Conservation (phyloP, 202 grass and related monocot genomes). For the Panicum virgatum region DNA sequence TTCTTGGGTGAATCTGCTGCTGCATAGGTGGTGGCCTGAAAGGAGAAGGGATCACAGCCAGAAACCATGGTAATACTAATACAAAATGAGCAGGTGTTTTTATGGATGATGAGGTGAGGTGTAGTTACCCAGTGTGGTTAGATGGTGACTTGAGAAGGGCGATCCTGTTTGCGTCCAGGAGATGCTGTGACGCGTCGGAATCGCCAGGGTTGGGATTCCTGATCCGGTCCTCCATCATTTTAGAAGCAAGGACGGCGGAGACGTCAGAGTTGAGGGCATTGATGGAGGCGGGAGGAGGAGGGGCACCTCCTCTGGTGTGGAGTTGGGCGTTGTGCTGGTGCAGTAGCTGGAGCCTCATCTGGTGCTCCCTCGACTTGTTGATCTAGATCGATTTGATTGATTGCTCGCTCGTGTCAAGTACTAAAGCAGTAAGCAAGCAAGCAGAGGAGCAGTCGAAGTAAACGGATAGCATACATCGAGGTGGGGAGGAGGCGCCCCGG, state of each 20-base stretch:
- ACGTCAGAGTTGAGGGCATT: conserved; percentile 63
- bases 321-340: conserved; percentile 63
- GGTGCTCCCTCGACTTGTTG: conserved; percentile 80
- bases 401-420: too few species aligned
- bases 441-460: neutral
- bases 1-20: conserved; percentile 71
- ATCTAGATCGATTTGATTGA: neutral
- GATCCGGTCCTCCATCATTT: conserved; percentile 72
- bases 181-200: conserved; percentile 62
- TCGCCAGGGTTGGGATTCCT: conserved; percentile 69
- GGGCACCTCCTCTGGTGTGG: conserved; percentile 36
- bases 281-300: conserved; percentile 25
- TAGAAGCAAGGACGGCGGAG: conserved; percentile 72
- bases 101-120: neutral
- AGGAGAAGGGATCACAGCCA: neutral
- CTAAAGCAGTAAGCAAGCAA: neutral
- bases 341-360: conserved; percentile 72
- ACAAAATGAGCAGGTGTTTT: too few species aligned
- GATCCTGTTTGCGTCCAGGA: conserved; percentile 65
- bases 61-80: neutral
- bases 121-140: conserved; percentile 62
- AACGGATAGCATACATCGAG: neutral
- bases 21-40: conserved; percentile 61
- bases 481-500: neutral
- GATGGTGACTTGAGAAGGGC: conserved; percentile 63